Percentiles rank a stretch among this genome's conserved stretches.
phyloP scores from a whole-genome alignment of 768 basidiomycete species.

The Candolleomyces eurysporus region DNA sequence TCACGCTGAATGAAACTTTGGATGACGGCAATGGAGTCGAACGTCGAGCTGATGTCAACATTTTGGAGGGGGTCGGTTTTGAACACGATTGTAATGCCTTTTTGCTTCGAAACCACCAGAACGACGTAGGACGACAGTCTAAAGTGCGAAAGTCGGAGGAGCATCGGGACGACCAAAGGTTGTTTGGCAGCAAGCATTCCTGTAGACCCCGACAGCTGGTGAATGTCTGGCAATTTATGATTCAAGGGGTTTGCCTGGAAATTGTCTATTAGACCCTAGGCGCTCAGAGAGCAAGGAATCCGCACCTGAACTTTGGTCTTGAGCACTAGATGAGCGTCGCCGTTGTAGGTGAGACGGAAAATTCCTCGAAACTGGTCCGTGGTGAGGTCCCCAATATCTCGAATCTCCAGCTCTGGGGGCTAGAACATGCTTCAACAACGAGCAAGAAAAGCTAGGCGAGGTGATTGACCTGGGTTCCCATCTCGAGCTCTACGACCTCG shows the following conservation, averaged over 20 bases:
- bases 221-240: conserved; percentile 88
- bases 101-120: conserved; percentile 94
- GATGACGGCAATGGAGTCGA: conserved; percentile 97
- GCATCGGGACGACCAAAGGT: conserved; percentile 97
- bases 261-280: conserved; percentile 1
- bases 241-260: conserved; percentile 86
- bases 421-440: conserved; percentile 26
- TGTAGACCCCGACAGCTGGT: conserved; percentile 75
- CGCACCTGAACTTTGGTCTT: conserved; percentile 90
- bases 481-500: conserved; percentile 97
- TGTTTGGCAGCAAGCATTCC: conserved; percentile 95
- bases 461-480: conserved; percentile 85
- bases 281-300: background rate
- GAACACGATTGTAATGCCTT: conserved; percentile 98
- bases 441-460: background rate
- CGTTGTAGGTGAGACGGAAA: conserved; percentile 90
- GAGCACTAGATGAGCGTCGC: conserved; percentile 86
- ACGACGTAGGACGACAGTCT: conserved; percentile 94
- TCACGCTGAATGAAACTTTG: conserved; percentile 97
- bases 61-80: conserved; percentile 98
- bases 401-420: conserved; percentile 96
- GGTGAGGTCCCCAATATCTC: conserved; percentile 96
- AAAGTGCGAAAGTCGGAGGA: conserved; percentile 93
- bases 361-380: conserved; percentile 96
- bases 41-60: conserved; percentile 96